These are phyloP conservation scores for Neofusicoccum kwambonambiense DNA, from an alignment of 2,329 filamentous ascomycete species.

Conservation along the genomic window DNA sequence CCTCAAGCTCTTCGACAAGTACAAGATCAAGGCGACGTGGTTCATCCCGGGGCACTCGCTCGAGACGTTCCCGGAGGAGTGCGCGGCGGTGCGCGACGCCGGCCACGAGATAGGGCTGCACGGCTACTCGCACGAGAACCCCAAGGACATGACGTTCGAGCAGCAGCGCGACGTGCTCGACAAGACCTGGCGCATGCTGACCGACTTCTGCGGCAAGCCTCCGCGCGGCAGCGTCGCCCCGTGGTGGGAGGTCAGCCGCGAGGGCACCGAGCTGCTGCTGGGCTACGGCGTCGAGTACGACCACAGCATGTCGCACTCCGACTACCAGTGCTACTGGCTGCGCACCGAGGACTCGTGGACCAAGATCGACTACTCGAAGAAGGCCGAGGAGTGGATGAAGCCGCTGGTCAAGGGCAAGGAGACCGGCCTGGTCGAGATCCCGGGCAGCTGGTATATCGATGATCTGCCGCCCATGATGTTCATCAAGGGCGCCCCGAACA, in stretches of 20 bases:
- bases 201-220: constrained; percentile 67
- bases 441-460: constrained; percentile 64
- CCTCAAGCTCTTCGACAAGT: constrained; percentile 69
- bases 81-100: constrained; percentile 57
- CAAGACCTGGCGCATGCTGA: constrained; percentile 70
- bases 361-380: constrained; percentile 65
- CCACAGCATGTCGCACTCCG: constrained; percentile 65
- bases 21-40: constrained; percentile 68
- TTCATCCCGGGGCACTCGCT: constrained; percentile 63
- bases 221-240: constrained; percentile 72
- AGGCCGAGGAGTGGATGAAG: constrained; percentile 66
- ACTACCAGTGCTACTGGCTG: constrained; percentile 64
- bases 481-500: constrained; percentile 64
- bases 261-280: constrained; percentile 64
- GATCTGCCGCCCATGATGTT: constrained; percentile 67
- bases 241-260: constrained; percentile 71
- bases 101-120: constrained; percentile 69
- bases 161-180: constrained; percentile 74
- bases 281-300: constrained; percentile 70
- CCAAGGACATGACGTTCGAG: constrained; percentile 67
- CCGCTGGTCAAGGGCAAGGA: constrained; percentile 58
- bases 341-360: constrained; percentile 65
- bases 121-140: constrained; percentile 73
- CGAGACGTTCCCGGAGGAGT: constrained; percentile 67
- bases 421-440: constrained; percentile 67